Percentiles rank a stretch among this genome's conserved stretches.
Evolutionary conservation across 176 grass and related monocot genomes (phyloP).

Genomic region (Tillandsia fasciculata): DNA sequence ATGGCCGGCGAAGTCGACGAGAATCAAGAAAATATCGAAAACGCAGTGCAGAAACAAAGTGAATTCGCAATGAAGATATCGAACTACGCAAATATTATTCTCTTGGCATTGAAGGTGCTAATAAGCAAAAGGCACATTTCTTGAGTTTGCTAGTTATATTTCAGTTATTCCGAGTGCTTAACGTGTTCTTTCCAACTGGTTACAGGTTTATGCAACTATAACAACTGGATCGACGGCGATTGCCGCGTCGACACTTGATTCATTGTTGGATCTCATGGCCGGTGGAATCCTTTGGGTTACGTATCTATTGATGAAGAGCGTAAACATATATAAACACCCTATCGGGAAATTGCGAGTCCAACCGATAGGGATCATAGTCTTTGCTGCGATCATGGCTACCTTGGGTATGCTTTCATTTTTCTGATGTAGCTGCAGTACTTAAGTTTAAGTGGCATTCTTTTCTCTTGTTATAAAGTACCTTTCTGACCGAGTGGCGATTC

Average conservation of each 20-base stretch:
- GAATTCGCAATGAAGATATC: slow-evolving; percentile 82
- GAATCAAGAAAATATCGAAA: slow-evolving; percentile 23
- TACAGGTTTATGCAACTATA: slow-evolving; percentile 69
- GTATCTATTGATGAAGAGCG: slow-evolving; percentile 61
- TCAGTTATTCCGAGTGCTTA: neutral
- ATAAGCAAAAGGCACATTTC: neutral
- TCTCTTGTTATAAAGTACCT: no score
- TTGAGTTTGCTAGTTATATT: no score
- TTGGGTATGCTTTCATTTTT: slow-evolving; percentile 42
- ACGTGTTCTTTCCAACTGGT: neutral
- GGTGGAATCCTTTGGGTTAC: slow-evolving; percentile 86
- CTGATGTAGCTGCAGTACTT: no score
- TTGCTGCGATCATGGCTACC: slow-evolving; percentile 73
- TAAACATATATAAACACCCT: slow-evolving; percentile 76
- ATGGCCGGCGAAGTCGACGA: slow-evolving; percentile 39
- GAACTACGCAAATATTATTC: slow-evolving; percentile 60
- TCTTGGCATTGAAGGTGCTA: slow-evolving; percentile 72
- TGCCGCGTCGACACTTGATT: slow-evolving; percentile 84
- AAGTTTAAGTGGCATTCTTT: no score
- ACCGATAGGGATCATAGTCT: slow-evolving; percentile 75
- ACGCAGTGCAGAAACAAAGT: slow-evolving; percentile 46
- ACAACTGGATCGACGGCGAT: slow-evolving; percentile 76
- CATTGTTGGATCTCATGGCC: slow-evolving; percentile 72
- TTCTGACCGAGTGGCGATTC: no score
- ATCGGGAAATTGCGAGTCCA: slow-evolving; percentile 75